A percentile compares a stretch with the other conserved stretches of the same genome.
Conservation (phyloP, 2,329 filamentous ascomycete species). For the Fusarium sp. region DNA sequence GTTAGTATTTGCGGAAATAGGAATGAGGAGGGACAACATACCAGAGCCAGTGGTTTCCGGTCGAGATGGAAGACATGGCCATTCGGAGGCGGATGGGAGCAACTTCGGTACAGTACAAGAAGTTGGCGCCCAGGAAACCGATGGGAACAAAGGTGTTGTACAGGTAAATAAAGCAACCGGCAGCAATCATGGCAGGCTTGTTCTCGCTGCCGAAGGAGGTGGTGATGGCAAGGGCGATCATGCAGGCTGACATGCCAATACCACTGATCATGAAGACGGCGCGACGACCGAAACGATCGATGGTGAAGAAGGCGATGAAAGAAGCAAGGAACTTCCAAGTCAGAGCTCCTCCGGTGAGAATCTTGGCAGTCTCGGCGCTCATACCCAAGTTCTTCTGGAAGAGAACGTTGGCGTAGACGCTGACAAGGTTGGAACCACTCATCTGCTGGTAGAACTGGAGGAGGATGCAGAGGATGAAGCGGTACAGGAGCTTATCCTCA, state of each 20-base stretch:
- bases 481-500: constrained; percentile 59
- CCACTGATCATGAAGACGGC: constrained; percentile 40
- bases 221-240: constrained; percentile 40
- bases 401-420: constrained; percentile 43
- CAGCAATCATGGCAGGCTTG: constrained; percentile 33
- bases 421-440: constrained; percentile 41
- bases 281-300: constrained; percentile 43
- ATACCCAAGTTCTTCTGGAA: constrained; percentile 41
- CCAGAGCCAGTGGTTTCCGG: constrained; percentile 47
- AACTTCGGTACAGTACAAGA: constrained; percentile 64
- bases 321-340: constrained; percentile 47
- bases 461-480: constrained; percentile 46
- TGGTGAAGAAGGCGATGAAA: constrained; percentile 41
- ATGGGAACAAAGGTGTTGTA: constrained; percentile 75
- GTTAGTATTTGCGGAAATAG: constrained; percentile 25
- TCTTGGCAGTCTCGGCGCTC: constrained; percentile 32
- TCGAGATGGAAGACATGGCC: constrained; percentile 62
- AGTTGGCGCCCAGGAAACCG: constrained; percentile 69
- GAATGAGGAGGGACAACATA: constrained; percentile 4
- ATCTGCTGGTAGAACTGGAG: constrained; percentile 46
- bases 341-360: constrained; percentile 38
- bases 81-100: constrained; percentile 57
- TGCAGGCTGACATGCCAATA: constrained; percentile 39
- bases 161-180: constrained; percentile 63
- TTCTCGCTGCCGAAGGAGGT: constrained; percentile 35